These are phyloP conservation scores for Triangularia setosa DNA, from an alignment of 2,329 filamentous ascomycete species.

Conservation along the genomic window DNA sequence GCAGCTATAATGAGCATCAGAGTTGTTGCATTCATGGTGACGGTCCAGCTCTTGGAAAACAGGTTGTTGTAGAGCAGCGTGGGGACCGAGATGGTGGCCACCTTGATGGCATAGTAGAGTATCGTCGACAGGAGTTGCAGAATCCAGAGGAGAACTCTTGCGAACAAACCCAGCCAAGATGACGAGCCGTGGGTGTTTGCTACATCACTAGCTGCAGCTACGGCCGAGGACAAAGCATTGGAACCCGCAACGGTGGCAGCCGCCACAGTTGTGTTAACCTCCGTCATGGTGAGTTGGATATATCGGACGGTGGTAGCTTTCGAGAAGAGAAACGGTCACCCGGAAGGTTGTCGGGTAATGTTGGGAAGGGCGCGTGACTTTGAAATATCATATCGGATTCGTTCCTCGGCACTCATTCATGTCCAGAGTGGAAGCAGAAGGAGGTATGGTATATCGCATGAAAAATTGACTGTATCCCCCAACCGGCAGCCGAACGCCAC, in stretches of 20 bases:
- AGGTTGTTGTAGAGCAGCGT: constrained; percentile 86
- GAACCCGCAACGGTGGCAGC: constrained; percentile 23
- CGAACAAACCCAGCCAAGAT: constrained; percentile 57
- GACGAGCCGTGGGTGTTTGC: constrained; percentile 38
- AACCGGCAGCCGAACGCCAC: background rate
- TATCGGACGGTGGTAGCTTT: background rate
- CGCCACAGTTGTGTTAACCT: constrained; percentile 23
- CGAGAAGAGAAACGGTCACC: background rate
- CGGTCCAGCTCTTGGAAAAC: constrained; percentile 88
- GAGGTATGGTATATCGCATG: background rate
- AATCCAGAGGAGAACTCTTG: constrained; percentile 50
- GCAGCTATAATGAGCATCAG: constrained; percentile 73
- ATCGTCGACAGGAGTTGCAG: constrained; percentile 55
- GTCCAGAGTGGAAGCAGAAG: background rate
- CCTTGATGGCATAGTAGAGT: constrained; percentile 76
- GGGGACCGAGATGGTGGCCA: constrained; percentile 75
- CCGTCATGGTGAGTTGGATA: background rate
- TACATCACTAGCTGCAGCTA: constrained; percentile 37
- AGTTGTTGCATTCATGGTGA: constrained; percentile 98
- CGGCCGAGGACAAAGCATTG: constrained; percentile 35
- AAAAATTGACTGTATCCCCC: background rate
- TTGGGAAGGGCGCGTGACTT: background rate
- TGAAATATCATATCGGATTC: background rate
- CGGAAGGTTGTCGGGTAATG: background rate
- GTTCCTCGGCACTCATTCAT: background rate